phyloP scores from a whole-genome alignment of 495 filamentous ascomycete genomes.

The Hyaloscypha finlandica region DNA sequence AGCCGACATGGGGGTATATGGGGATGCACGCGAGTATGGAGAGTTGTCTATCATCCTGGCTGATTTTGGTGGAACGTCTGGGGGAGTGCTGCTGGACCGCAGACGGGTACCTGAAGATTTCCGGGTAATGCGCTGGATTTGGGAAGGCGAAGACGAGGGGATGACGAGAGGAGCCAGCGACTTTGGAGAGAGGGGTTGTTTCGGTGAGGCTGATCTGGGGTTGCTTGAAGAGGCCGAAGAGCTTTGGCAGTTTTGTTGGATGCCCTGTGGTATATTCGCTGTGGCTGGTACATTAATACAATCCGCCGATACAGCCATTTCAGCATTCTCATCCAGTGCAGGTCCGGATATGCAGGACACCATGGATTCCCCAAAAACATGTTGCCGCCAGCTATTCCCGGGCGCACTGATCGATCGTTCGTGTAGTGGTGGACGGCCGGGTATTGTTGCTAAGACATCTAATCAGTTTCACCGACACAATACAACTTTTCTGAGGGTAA shows the following conservation, averaged over 20 bases:
- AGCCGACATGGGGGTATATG: slow-evolving; percentile 46
- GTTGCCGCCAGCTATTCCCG: slow-evolving; percentile 50
- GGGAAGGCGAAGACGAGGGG: slow-evolving; percentile 36
- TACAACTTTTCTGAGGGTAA: slow-evolving; percentile 24
- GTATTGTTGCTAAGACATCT: slow-evolving; percentile 65
- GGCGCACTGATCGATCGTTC: slow-evolving; percentile 69
- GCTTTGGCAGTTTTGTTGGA: slow-evolving; percentile 2
- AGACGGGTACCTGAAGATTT: slow-evolving; percentile 43
- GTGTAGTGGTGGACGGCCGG: slow-evolving; percentile 65
- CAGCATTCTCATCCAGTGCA: slow-evolving; percentile 34
- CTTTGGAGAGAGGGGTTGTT: slow-evolving; percentile 51
- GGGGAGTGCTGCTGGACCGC: slow-evolving; percentile 41
- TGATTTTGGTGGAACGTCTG: slow-evolving; percentile 50
- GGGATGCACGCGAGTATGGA: slow-evolving; percentile 25
- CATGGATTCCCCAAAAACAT: slow-evolving; percentile 44
- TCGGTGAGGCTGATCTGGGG: slow-evolving; percentile 30
- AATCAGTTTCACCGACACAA: slow-evolving; percentile 5
- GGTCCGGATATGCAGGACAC: slow-evolving; percentile 34
- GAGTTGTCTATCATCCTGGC: slow-evolving; percentile 26
- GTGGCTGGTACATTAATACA: slow-evolving; percentile 1
- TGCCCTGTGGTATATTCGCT: slow-evolving; percentile 23
- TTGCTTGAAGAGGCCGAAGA: slow-evolving; percentile 19
- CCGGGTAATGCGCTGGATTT: slow-evolving; percentile 39
- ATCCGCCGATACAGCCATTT: slow-evolving; percentile 29
- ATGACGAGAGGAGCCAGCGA: slow-evolving; percentile 53